Evolutionary conservation across 306 rosid species (phyloP).

Genomic region (Pyrus bretschneideri): DNA sequence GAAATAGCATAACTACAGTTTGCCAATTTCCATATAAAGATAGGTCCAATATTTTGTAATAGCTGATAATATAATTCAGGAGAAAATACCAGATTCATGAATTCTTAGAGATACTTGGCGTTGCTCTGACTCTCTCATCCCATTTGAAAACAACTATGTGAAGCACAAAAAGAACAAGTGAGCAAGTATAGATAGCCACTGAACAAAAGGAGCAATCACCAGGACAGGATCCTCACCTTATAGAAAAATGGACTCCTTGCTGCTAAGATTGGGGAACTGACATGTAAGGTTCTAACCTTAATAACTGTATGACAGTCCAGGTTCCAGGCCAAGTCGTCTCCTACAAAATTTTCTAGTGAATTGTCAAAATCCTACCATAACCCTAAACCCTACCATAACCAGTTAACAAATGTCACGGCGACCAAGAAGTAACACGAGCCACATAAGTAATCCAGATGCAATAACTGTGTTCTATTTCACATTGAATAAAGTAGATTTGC

Average conservation of each 20-base stretch:
- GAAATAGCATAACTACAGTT: neutral
- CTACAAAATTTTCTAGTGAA: slow-evolving; percentile 13
- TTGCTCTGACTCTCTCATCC: slow-evolving; percentile 34
- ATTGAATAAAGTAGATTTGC: neutral
- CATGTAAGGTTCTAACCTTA: slow-evolving; percentile 31
- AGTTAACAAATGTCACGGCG: neutral
- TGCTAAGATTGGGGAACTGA: slow-evolving; percentile 50
- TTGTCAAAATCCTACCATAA: neutral
- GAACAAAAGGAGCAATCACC: slow-evolving; percentile 2
- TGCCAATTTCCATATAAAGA: neutral
- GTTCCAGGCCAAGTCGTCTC: slow-evolving; percentile 14
- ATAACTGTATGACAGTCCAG: slow-evolving; percentile 11
- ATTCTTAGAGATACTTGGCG: slow-evolving; percentile 36
- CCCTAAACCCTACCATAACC: neutral
- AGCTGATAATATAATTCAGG: neutral
- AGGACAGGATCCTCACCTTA: slow-evolving; percentile 22
- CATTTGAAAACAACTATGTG: slow-evolving; percentile 36
- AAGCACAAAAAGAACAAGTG: slow-evolving; percentile 15
- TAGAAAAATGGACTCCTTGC: slow-evolving; percentile 49
- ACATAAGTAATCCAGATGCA: neutral
- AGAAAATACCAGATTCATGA: slow-evolving; percentile 37
- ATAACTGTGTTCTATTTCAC: neutral
- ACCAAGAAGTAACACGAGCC: neutral
- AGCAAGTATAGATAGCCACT: neutral
- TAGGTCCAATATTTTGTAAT: neutral